Evolutionary conservation across 2,329 filamentous ascomycete species (phyloP).

Genomic region (Alternaria arborescens): DNA sequence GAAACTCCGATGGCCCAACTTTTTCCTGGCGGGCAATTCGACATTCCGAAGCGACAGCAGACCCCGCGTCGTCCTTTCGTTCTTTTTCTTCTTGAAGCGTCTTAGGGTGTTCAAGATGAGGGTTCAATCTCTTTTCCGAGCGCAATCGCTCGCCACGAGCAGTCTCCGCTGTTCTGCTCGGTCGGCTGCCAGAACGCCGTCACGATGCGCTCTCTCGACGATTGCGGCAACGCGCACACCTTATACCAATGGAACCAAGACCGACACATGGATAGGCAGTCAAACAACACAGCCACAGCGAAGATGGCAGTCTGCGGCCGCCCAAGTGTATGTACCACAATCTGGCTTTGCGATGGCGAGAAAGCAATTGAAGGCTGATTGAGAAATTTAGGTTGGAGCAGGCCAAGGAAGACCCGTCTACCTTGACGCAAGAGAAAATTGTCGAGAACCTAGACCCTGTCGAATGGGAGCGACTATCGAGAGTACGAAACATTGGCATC

Average conservation of each 20-base stretch:
- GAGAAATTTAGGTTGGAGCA: conserved; percentile 56
- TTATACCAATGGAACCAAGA: conserved; percentile 41
- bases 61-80: conserved; percentile 40
- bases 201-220: conserved; percentile 47
- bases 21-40: conserved; percentile 31
- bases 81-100: conserved; percentile 24
- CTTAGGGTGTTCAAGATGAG: conserved; percentile 39
- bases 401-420: conserved; percentile 64
- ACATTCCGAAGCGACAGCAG: conserved; percentile 29
- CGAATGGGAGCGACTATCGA: conserved; percentile 79
- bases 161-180: conserved; percentile 42
- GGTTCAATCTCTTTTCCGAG: conserved; percentile 44
- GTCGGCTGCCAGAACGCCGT: conserved; percentile 31
- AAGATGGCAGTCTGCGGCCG: conserved; percentile 50
- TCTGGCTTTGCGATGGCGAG: background rate
- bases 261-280: conserved; percentile 39
- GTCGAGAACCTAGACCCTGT: conserved; percentile 81
- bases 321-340: conserved; percentile 47
- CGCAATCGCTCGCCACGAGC: conserved; percentile 43
- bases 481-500: conserved; percentile 96
- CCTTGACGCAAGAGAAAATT: conserved; percentile 70
- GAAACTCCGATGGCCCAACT: conserved; percentile 38
- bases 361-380: conserved; percentile 31
- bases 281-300: conserved; percentile 36
- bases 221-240: conserved; percentile 39